Base-by-base conservation (phyloP, 257 asterid species). In the Capsicum pubescens region DNA sequence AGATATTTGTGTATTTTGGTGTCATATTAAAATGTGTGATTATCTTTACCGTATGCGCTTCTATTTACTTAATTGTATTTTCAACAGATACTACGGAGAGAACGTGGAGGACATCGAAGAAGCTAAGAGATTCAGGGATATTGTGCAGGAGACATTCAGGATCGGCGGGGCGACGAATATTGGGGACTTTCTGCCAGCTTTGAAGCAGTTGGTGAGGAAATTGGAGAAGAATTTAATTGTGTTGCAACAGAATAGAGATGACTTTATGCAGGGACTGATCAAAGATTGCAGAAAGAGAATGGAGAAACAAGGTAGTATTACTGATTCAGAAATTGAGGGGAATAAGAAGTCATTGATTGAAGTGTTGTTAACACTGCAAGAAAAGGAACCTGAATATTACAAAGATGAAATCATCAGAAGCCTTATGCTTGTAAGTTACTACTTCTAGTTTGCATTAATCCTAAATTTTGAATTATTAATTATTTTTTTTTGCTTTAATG, bases 341-440 rank as follows among this genome's bases (percentile, higher is more conserved):
- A 85, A 85, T 36, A 77, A 86, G 79, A 90, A 90, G 54, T 90
- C 90, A 0, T 74, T 93, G 91, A 88, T 88, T 68, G 91, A 88
- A 57, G 87, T 90, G 70, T 63, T 90, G 82, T 46, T 90, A 87
- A 83, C 61, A 1, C 86, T 90, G 87, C 91, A 88, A 87, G 91
- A 87, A 87, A 86, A 84, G 9, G 92, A 92, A 48, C 93, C 96
- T 0, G 90, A 87, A 7, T 90, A 89, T 80, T 92, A 92, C 50
- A 89, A 89, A 0, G 94, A 92, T 58, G 84, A 80, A 35, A 61
- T 87, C 4, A 92, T 92, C 9, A 80, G 87, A 83, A 87, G 78
- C 84, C 85, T 87, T 54, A 88, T 92, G 92, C 85, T 88, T 86
- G 94, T 87, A 86, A 82, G 69, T 76, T 3, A 5, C 81, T 70